A percentile compares a stretch with the other conserved stretches of the same genome.
Conservation (phyloP, 2,329 filamentous ascomycete species). For the Zelopaecilomyces penicillatus region DNA sequence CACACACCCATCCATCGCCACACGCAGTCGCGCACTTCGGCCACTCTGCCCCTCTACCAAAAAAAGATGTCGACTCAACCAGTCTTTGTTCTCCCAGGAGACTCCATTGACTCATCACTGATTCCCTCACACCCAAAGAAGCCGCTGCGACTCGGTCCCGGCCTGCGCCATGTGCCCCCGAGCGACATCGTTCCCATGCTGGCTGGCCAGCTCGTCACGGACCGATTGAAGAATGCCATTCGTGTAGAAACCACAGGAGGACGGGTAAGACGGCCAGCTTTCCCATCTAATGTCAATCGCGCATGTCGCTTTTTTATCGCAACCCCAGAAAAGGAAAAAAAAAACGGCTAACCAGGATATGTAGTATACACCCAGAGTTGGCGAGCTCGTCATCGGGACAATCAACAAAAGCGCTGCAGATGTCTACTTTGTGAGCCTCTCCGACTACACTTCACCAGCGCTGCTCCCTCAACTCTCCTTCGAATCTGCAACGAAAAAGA, state of each 20-base stretch:
- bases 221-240: constrained; percentile 66
- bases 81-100: constrained; percentile 74
- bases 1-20: no score
- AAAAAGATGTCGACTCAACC: constrained; percentile 45
- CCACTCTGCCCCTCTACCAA: no score
- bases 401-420: constrained; percentile 69
- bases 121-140: constrained; percentile 62
- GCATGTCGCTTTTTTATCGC: background rate
- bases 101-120: constrained; percentile 55
- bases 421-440: constrained; percentile 70
- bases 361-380: constrained; percentile 69
- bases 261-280: constrained; percentile 43
- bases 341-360: constrained; percentile 12
- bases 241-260: constrained; percentile 67
- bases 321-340: background rate
- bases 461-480: constrained; percentile 84
- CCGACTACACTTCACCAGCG: constrained; percentile 54
- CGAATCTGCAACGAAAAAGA: constrained; percentile 87
- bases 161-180: constrained; percentile 74
- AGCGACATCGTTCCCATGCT: constrained; percentile 61
- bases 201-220: constrained; percentile 57
- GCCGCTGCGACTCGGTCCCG: constrained; percentile 73
- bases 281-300: constrained; percentile 2
- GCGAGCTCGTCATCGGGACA: constrained; percentile 83
- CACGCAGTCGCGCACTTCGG: no score